Evolutionary conservation across 371 early-diverging fungal species (phyloP), one percentile per base, ranked within the genome.

Genomic region (Dichotomocladium elegans): DNA sequence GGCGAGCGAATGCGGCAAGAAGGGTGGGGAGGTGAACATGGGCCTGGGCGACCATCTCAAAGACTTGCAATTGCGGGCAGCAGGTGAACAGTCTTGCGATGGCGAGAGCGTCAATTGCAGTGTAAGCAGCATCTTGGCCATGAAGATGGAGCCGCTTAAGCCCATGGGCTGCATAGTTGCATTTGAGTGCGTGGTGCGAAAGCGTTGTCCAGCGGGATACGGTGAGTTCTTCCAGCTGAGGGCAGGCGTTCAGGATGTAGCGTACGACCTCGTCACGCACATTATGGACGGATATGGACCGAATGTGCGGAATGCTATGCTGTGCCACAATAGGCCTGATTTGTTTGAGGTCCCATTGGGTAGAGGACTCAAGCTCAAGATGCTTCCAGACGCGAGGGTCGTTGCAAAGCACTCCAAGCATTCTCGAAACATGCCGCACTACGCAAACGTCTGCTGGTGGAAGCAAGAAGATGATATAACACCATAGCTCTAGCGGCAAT

Each of bases 21-120:
- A 70, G 49, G 9, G 67, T 61, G 8, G 64, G 62, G 40, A 68
- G 60, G 33, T 68, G 62, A 17, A 71, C 57, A 35, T 67, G 71
- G 2, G 53, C 41, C 30, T 64, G 58, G 30, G 68, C 62, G 7
- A 60, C 49, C 1, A 71, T 15, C 0, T 49, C 33, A 0, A 71
- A 35, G 10, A 46, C 42, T 12, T 51, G 57, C 51, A 71, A 41
- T 8, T 52, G 41, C 19, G 68, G 68, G 11, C 56, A 62, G 21
- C 57, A 61, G n/a, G 43, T 22, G 7, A 71, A 22, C 11, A 71
- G 40, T 11, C 53, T 58, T 1, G 56, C 60, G 1, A 71, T 43
- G 0, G 65, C 47, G 17, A 35, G 47, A 8, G 71, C 64, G 49
- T 68, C 65, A 9, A 70, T 47, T 9, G 71, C 64, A n/a, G 57